These are phyloP conservation scores for Podospora didyma DNA, from an alignment of 495 filamentous ascomycete species.

Conservation along the genomic window DNA sequence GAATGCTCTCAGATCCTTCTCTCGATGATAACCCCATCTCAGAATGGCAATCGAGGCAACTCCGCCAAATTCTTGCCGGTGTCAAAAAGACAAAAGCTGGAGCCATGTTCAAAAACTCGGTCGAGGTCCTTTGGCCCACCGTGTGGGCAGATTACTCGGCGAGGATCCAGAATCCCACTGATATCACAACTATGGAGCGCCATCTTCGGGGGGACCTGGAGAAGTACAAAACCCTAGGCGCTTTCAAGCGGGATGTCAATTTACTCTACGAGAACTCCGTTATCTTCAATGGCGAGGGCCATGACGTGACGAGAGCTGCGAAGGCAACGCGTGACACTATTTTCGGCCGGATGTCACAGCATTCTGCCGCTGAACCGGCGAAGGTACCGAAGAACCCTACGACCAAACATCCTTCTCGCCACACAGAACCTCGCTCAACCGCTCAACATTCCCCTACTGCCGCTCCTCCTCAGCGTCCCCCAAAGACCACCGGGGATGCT, in stretches of 20 bases:
- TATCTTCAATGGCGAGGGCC: conserved; percentile 75
- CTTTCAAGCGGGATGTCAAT: conserved; percentile 65
- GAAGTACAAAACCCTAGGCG: conserved; percentile 59
- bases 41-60: conserved; percentile 41
- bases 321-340: conserved; percentile 56
- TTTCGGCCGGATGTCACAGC: conserved; percentile 54
- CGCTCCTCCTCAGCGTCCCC: conserved; percentile 19
- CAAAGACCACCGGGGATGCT: conserved; percentile 20
- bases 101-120: conserved; percentile 66
- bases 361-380: conserved; percentile 42
- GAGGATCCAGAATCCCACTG: conserved; percentile 74
- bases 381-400: conserved; percentile 52
- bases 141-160: conserved; percentile 61
- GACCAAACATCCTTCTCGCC: conserved; percentile 46
- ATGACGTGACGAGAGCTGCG: conserved; percentile 63
- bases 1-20: conserved; percentile 19
- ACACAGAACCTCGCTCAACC: conserved; percentile 36
- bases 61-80: conserved; percentile 55
- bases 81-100: conserved; percentile 79
- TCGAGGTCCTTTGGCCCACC: conserved; percentile 49
- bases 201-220: conserved; percentile 66
- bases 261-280: conserved; percentile 72
- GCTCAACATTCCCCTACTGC: conserved; percentile 45
- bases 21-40: conserved; percentile 38
- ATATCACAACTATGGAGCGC: conserved; percentile 74